Conservation (phyloP, 2,329 filamentous ascomycete species). For the Claviceps paspali region DNA sequence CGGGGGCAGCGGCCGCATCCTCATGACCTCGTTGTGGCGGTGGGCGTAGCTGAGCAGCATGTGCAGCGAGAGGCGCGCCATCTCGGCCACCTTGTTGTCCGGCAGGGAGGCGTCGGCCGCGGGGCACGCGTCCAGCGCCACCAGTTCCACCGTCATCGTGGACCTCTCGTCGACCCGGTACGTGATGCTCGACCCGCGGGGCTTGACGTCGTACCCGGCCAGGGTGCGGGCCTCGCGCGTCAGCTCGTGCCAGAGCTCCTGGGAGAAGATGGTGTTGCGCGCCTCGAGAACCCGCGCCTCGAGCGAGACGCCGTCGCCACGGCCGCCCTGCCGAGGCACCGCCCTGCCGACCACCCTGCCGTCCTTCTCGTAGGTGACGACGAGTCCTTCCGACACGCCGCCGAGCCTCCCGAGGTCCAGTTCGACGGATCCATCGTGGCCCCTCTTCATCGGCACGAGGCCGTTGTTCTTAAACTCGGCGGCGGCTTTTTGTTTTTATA, state of each 20-base stretch:
- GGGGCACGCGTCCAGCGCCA: slow-evolving; percentile 35
- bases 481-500: no score
- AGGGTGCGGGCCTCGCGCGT: slow-evolving; percentile 65
- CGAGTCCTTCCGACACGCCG: slow-evolving; percentile 42
- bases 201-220: slow-evolving; percentile 53
- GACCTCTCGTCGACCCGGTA: slow-evolving; percentile 37
- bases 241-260: slow-evolving; percentile 85
- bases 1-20: slow-evolving; percentile 41
- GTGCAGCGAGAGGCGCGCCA: slow-evolving; percentile 54
- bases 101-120: slow-evolving; percentile 17
- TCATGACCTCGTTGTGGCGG: slow-evolving; percentile 53
- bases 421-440: slow-evolving; percentile 57
- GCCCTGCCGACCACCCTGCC: slow-evolving; percentile 44
- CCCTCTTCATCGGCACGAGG: slow-evolving; percentile 64
- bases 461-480: slow-evolving; percentile 51
- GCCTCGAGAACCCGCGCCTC: slow-evolving; percentile 59
- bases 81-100: no score
- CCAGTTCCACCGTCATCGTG: slow-evolving; percentile 51
- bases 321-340: slow-evolving; percentile 31
- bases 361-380: slow-evolving; percentile 48
- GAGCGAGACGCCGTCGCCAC: slow-evolving; percentile 37
- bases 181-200: slow-evolving; percentile 41
- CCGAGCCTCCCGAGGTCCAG: slow-evolving; percentile 49
- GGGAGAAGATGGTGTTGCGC: slow-evolving; percentile 63
- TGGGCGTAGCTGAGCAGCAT: slow-evolving; percentile 70